Base-by-base conservation (phyloP, 331 rosid species). In the Acacia concinna region DNA sequence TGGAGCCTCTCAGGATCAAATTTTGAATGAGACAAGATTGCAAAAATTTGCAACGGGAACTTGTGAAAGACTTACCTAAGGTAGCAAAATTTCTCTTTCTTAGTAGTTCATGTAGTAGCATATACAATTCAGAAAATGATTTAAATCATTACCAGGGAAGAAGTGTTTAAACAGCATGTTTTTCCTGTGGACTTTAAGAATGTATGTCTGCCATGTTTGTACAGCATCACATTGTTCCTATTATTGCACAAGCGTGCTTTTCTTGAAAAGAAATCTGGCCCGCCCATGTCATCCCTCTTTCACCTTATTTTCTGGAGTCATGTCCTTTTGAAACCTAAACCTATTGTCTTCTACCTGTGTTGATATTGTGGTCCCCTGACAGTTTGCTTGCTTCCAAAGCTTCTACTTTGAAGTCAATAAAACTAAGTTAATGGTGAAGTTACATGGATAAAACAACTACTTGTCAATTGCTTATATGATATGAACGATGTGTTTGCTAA, bases 1-100 rank as follows among this genome's bases (percentile, higher is more conserved):
- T 23, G 99, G 99, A 70, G 99, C 99, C 68, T 93, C 99, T 40
- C 99, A 96, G 79, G 99, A 96, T 87, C 99, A 93, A 89, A 96
- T 96, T 84, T 83, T 96, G 83, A 96, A 96, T 17, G 99, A 96
- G 90, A 96, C 97, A 73, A 96, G 99, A 89, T 85, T 96, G 90
- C 99, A 96, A 65, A 65, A 96, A 89, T 81, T 87, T 96, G 79
- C 99, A 96, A 67, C 99, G 94, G 68, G 91, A 93, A 74, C 97
- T 96, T 46, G 99, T 93, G 83, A 91, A 76, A 86, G 88, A 89
- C 79, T 86, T 96, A 64, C 94, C 85, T 1, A 89, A 91, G 99
- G 99, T 96, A 89, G 54, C 67, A 41, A 54, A 23, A 37, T 79
- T 82, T 72, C 70, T 46, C 75, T 40, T 79, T 47, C 54, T 76